phyloP scores from a whole-genome alignment of 345 rosid genomes.

The Gossypium arboreum region DNA sequence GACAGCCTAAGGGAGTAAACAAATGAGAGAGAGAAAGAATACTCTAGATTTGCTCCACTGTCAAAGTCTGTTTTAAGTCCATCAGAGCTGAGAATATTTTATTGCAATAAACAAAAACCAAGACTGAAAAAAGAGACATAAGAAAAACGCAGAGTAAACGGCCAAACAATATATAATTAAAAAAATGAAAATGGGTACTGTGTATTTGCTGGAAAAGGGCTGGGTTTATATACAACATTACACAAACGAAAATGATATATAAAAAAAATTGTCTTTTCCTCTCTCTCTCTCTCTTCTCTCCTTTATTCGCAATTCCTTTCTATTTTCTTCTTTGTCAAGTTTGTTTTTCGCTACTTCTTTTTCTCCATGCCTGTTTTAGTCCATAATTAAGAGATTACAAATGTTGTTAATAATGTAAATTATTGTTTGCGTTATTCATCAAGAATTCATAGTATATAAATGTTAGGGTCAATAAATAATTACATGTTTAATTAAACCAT shows the following conservation, averaged over 20 bases:
- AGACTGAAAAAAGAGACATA: not conserved
- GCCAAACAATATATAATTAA: not conserved
- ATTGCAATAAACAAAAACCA: not conserved
- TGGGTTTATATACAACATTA: constrained; percentile 22
- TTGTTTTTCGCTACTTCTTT: not conserved
- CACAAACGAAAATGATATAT: constrained; percentile 11
- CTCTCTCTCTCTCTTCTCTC: not conserved
- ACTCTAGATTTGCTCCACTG: constrained; percentile 29
- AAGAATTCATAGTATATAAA: too few species aligned
- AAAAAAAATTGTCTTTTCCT: not conserved
- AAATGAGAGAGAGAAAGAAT: not conserved
- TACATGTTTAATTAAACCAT: too few species aligned
- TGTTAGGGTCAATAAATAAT: too few species aligned
- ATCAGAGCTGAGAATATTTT: not conserved
- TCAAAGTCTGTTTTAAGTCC: constrained; percentile 15
- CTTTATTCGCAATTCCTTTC: not conserved
- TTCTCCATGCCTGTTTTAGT: not conserved
- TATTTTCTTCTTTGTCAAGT: not conserved
- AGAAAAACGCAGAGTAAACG: constrained; percentile 6
- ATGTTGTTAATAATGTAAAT: not conserved
- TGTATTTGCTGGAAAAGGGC: constrained; percentile 35
- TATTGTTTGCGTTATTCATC: too few species aligned
- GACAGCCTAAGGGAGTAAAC: constrained; percentile 6
- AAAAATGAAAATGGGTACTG: constrained; percentile 19
- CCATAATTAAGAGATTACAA: not conserved